A percentile compares a stretch with the other conserved stretches of the same genome.
Conservation (phyloP, 306 rosid species). For the Prunus kanzakura region DNA sequence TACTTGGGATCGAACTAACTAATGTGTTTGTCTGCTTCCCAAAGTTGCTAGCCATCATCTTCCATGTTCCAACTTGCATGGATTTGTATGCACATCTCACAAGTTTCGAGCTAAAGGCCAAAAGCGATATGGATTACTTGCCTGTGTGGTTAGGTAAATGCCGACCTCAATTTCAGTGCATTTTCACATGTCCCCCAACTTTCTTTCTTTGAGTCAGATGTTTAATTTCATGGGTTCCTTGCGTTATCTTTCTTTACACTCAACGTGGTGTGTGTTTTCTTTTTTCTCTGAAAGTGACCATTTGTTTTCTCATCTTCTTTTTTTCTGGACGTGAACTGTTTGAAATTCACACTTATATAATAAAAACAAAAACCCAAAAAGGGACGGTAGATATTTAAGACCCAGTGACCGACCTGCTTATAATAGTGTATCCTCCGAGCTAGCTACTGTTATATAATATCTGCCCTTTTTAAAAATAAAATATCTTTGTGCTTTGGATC, state of each 20-base stretch:
- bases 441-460: neutral
- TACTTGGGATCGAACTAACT: too few relatives aligned
- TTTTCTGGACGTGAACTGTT: neutral
- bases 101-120: too few relatives aligned
- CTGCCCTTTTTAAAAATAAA: neutral
- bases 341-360: neutral
- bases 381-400: conserved; percentile 15
- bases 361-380: neutral
- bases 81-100: too few relatives aligned
- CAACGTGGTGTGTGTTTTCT: neutral
- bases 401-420: neutral
- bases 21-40: too few relatives aligned
- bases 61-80: too few relatives aligned
- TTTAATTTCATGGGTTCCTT: neutral
- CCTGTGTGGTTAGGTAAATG: too few relatives aligned
- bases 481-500: conserved; percentile 32
- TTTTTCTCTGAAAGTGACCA: neutral
- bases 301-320: neutral
- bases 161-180: too few relatives aligned
- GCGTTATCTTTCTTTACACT: conserved; percentile 10
- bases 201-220: neutral
- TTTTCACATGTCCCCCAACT: too few relatives aligned
- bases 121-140: too few relatives aligned
- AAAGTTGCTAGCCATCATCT: too few relatives aligned
- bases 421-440: neutral